Base-by-base conservation (phyloP, 2,329 filamentous ascomycete species). In the Ophiostoma himal-ulmi region DNA sequence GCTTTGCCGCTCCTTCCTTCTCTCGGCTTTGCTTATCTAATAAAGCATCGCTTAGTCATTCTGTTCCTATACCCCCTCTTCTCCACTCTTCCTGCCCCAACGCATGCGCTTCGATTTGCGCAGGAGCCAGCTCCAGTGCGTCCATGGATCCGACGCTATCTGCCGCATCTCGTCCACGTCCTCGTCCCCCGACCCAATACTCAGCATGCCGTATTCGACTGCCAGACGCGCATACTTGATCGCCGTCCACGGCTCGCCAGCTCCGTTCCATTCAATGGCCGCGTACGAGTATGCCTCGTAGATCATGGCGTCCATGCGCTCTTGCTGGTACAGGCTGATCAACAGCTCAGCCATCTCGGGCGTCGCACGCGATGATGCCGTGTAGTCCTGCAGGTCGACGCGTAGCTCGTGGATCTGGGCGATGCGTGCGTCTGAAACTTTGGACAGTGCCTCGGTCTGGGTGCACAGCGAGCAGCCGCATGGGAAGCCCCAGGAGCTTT, bases 91-190 rank as follows among this genome's bases (percentile, higher is more conserved):
- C 52, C 13, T 57, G 10, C 22, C 52, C 52, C 52, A 57, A 5
- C 26, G 22, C 52, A 57, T 57, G 11, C 52, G 52, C 52, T 57
- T 57, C 6, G n/a, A 76, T 17, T 75, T 77, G 73, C 78, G 74
- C 71, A 77, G 69, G 78, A 78, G 77, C 80, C 80, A 81, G 72
- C 77, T 80, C 80, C 79, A 81, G 75, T 81, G 80, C 13, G 64
- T 71, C 78, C 77, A 78, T 6, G 80, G 79, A 70, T 81, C 77
- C 20, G 73, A 73, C 0, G 75, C 78, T 62, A 81, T 73, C 72
- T 70, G 73, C 70, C 67, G 68, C 80, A 81, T 80, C 72, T 79
- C 78, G 34, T 70, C 6, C 30, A 81, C 76, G 70, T 80, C 79
- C 36, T 67, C 73, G 67, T 79, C 75, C 48, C 68, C 72, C 48